phyloP scores from a whole-genome alignment of 2,329 filamentous ascomycete species.

The Fusarium nurragi region DNA sequence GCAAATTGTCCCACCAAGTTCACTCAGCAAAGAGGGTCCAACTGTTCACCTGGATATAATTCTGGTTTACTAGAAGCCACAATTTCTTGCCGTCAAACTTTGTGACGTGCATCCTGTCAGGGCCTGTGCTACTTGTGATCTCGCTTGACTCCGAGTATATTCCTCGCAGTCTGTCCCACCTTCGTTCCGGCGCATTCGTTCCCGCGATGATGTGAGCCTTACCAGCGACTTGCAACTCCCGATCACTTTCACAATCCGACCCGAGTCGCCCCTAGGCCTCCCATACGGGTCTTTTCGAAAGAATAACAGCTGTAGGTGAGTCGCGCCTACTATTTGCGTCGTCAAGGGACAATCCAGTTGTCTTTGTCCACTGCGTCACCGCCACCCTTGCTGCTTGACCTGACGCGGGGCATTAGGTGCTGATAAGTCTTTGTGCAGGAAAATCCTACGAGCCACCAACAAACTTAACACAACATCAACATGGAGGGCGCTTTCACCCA shows the following conservation, averaged over 20 bases:
- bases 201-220: slow-evolving; percentile 54
- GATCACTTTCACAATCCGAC: slow-evolving; percentile 45
- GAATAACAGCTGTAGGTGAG: slow-evolving; percentile 43
- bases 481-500: slow-evolving; percentile 93
- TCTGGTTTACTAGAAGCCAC: slow-evolving; percentile 43
- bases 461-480: slow-evolving; percentile 44
- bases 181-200: slow-evolving; percentile 37
- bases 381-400: slow-evolving; percentile 26
- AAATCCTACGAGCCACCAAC: slow-evolving; percentile 42
- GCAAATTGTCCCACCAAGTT: slow-evolving; percentile 53
- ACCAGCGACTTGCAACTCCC: slow-evolving; percentile 44
- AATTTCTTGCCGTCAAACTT: slow-evolving; percentile 33
- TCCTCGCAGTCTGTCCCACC: slow-evolving; percentile 25
- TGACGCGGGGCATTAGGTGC: slow-evolving; percentile 39
- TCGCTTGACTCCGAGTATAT: slow-evolving; percentile 10
- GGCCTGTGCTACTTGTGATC: slow-evolving; percentile 3
- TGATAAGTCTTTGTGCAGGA: slow-evolving; percentile 37
- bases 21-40: slow-evolving; percentile 41
- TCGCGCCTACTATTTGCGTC: slow-evolving; percentile 25
- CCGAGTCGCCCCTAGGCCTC: slow-evolving; percentile 41
- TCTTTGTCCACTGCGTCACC: slow-evolving; percentile 26
- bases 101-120: slow-evolving; percentile 17
- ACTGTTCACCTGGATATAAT: slow-evolving; percentile 42
- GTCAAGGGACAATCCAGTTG: slow-evolving; percentile 3
- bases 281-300: slow-evolving; percentile 36